A percentile compares a stretch with the other conserved stretches of the same genome.
phyloP scores from a whole-genome alignment of 805 yeast species.

The Ogataea allantospora region DNA sequence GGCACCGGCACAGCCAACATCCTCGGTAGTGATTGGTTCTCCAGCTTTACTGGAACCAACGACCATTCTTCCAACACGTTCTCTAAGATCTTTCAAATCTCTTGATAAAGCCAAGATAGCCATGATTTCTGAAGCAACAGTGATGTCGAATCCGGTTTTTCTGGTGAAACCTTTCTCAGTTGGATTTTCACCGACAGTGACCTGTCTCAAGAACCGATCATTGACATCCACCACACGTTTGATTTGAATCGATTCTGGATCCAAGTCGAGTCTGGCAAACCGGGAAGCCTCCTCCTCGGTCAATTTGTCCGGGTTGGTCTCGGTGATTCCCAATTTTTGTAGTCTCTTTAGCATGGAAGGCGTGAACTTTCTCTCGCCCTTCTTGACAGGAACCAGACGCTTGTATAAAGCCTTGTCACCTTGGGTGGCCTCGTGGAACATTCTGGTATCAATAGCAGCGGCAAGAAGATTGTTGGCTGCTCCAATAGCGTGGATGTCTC shows the following conservation, averaged over 20 bases:
- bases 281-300: conserved; percentile 62
- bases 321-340: conserved; percentile 62
- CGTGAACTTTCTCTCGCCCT: conserved; percentile 67
- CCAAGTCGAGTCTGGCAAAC: conserved; percentile 71
- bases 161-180: conserved; percentile 75
- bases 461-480: conserved; percentile 79
- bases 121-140: conserved; percentile 86
- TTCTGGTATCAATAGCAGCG: conserved; percentile 84
- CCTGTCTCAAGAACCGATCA: conserved; percentile 75
- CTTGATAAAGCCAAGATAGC: conserved; percentile 76
- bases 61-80: conserved; percentile 72
- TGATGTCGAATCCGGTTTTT: conserved; percentile 76
- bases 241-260: conserved; percentile 77
- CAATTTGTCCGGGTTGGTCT: conserved; percentile 70
- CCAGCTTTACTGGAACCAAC: conserved; percentile 67
- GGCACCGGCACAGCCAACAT: conserved; percentile 84
- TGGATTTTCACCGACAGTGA: conserved; percentile 78
- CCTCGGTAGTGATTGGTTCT: conserved; percentile 78
- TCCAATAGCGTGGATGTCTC: conserved; percentile 83
- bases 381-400: conserved; percentile 73
- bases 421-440: conserved; percentile 80
- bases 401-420: conserved; percentile 67
- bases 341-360: conserved; percentile 66
- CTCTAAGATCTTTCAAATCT: conserved; percentile 69
- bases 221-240: conserved; percentile 84